Evolutionary conservation across 2,329 filamentous ascomycete species (phyloP).

Genomic region (Talaromyces marneffei): DNA sequence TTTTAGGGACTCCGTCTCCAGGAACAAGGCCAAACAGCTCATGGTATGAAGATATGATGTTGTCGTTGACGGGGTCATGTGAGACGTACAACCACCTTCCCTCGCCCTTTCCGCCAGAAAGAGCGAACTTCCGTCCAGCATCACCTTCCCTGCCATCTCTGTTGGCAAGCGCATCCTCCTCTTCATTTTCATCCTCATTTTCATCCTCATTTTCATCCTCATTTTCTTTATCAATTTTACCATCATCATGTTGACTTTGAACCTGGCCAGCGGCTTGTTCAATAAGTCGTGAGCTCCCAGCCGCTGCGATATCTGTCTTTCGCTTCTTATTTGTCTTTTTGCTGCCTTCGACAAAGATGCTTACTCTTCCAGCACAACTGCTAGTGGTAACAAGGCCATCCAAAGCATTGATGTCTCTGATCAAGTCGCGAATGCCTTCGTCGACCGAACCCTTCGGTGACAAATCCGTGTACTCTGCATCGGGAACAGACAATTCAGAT

Average conservation of each 20-base stretch:
- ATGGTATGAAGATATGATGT: conserved; percentile 26
- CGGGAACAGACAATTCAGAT: conserved; percentile 60
- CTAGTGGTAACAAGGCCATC: conserved; percentile 83
- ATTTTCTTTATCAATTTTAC: not conserved
- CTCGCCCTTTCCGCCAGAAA: conserved; percentile 76
- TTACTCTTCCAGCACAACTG: conserved; percentile 82
- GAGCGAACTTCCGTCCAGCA: conserved; percentile 41
- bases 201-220: conserved; percentile 16
- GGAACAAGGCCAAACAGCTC: conserved; percentile 41
- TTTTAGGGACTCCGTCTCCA: conserved; percentile 25
- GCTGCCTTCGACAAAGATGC: conserved; percentile 78
- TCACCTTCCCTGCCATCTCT: conserved; percentile 13
- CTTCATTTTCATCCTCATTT: conserved; percentile 12
- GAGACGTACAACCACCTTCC: conserved; percentile 84
- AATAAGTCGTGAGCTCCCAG: not conserved
- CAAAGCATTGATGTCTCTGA: conserved; percentile 68
- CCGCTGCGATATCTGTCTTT: not conserved
- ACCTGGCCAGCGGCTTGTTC: not conserved
- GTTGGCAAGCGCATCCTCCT: conserved; percentile 18
- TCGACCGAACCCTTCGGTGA: conserved; percentile 89
- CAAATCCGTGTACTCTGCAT: conserved; percentile 68
- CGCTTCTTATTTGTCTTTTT: conserved; percentile 34
- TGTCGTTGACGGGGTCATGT: conserved; percentile 60
- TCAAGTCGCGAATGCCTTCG: conserved; percentile 67
- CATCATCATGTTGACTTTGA: not conserved